phyloP scores from a whole-genome alignment of 768 basidiomycete species.

The Rubroboletus satanas region DNA sequence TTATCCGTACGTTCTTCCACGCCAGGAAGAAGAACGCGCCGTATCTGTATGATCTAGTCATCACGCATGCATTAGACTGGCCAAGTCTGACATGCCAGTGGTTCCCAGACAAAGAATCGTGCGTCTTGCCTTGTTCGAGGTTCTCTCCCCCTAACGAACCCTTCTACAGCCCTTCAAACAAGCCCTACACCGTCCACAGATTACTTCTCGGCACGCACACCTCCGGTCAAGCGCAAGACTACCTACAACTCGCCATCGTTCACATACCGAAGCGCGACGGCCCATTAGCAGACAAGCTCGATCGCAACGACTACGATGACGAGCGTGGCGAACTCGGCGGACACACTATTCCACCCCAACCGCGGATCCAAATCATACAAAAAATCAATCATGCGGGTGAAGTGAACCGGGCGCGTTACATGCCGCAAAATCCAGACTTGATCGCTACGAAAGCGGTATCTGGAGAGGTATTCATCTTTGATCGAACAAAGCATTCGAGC shows the following conservation, averaged over 20 bases:
- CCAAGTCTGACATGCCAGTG: conserved; percentile 97
- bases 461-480: conserved; percentile 93
- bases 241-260: conserved; percentile 93
- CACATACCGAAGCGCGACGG: conserved; percentile 84
- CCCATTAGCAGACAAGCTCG: conserved; percentile 70
- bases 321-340: conserved; percentile 94
- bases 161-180: conserved; percentile 69
- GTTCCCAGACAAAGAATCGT: conserved; percentile 98
- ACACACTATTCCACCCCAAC: conserved; percentile 77
- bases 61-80: conserved; percentile 98
- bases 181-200: conserved; percentile 93
- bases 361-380: conserved; percentile 87
- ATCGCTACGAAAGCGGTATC: conserved; percentile 92
- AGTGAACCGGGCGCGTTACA: conserved; percentile 96
- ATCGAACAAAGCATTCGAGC: conserved; percentile 93
- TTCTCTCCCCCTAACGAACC: not conserved
- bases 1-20: not conserved
- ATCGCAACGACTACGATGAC: conserved; percentile 80
- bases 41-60: conserved; percentile 94
- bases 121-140: conserved; percentile 29
- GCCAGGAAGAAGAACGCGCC: conserved; percentile 94
- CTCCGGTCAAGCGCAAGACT: conserved; percentile 89
- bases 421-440: conserved; percentile 98
- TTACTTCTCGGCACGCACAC: conserved; percentile 97
- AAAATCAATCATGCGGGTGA: conserved; percentile 94